Conservation (phyloP, 1,284 basidiomycete species). For the Rugosomyces carneus region DNA sequence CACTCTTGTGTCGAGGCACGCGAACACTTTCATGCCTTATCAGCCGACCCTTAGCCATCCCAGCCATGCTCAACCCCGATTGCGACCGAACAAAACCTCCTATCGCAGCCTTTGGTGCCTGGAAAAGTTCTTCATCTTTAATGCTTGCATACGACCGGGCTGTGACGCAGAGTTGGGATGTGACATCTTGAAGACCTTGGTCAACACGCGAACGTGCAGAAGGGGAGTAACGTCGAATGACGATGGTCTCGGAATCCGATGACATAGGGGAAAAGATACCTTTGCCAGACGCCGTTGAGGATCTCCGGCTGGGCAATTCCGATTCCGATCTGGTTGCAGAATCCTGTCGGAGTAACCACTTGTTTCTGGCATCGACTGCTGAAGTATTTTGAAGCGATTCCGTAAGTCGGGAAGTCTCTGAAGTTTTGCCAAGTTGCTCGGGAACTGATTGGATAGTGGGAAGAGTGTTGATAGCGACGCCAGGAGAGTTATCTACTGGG, state of each 20-base stretch:
- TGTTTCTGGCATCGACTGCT: conserved; percentile 20
- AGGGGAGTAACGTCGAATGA: conserved; percentile 65
- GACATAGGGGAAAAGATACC: conserved; percentile 43
- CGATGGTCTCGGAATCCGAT: conserved; percentile 51
- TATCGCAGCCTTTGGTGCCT: conserved; percentile 39
- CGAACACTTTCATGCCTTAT: conserved; percentile 63
- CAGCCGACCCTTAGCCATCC: conserved; percentile 52
- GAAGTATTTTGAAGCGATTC: conserved; percentile 27
- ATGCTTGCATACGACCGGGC: conserved; percentile 56
- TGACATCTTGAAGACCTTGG: conserved; percentile 60
- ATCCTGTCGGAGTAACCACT: conserved; percentile 11
- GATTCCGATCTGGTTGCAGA: conserved; percentile 15
- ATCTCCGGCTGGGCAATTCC: conserved; percentile 40
- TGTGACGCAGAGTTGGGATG: conserved; percentile 55
- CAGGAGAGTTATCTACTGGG: conserved; percentile 29
- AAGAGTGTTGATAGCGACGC: conserved; percentile 35
- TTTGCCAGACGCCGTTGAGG: conserved; percentile 54
- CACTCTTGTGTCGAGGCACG: conserved; percentile 47
- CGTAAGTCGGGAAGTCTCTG: conserved; percentile 24
- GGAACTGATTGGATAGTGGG: conserved; percentile 59
- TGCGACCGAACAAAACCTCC: conserved; percentile 37
- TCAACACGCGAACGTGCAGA: conserved; percentile 65
- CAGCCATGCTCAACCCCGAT: conserved; percentile 49
- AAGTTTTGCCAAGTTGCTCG: conserved; percentile 38
- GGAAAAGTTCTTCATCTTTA: conserved; percentile 60